phyloP scores from a whole-genome alignment of 805 yeast genomes.

The Metschnikowia peoriensis region DNA sequence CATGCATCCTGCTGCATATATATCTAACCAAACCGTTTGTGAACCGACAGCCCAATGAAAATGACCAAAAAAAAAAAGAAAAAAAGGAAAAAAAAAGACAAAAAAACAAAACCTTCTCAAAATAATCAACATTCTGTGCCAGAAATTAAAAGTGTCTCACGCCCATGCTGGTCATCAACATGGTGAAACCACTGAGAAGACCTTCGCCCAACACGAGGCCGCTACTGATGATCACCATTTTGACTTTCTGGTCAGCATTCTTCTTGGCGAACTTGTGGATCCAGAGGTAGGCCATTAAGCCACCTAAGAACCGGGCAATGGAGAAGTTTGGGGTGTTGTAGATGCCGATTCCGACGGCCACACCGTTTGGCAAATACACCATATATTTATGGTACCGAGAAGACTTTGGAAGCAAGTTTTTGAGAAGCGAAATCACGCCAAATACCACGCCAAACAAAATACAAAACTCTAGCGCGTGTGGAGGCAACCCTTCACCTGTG shows the following conservation, averaged over 20 bases:
- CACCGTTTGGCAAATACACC: slow-evolving; percentile 82
- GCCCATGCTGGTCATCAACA: slow-evolving; percentile 69
- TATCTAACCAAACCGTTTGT: too few relatives aligned
- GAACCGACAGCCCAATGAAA: too few relatives aligned
- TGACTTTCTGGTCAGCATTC: slow-evolving; percentile 51
- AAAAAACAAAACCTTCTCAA: neutral
- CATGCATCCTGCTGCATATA: too few relatives aligned
- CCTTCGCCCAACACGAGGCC: slow-evolving; percentile 96
- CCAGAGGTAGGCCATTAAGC: slow-evolving; percentile 65
- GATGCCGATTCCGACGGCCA: slow-evolving; percentile 96
- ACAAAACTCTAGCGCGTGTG: slow-evolving; percentile 62
- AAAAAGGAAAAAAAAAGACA: too few relatives aligned
- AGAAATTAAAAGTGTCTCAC: slow-evolving; percentile 25
- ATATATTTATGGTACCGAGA: slow-evolving; percentile 39
- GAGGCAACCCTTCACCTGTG: slow-evolving; percentile 88
- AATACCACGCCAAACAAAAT: slow-evolving; percentile 63
- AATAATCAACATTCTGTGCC: neutral
- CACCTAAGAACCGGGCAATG: slow-evolving; percentile 89
- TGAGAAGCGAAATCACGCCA: slow-evolving; percentile 64
- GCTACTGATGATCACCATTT: slow-evolving; percentile 82
- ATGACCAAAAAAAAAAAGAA: too few relatives aligned
- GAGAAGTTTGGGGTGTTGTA: slow-evolving; percentile 94
- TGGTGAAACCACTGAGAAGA: slow-evolving; percentile 74
- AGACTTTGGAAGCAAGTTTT: slow-evolving; percentile 51
- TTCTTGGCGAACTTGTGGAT: slow-evolving; percentile 26